phyloP scores from a whole-genome alignment of 441 rosid species.

The Daphne laureola region DNA sequence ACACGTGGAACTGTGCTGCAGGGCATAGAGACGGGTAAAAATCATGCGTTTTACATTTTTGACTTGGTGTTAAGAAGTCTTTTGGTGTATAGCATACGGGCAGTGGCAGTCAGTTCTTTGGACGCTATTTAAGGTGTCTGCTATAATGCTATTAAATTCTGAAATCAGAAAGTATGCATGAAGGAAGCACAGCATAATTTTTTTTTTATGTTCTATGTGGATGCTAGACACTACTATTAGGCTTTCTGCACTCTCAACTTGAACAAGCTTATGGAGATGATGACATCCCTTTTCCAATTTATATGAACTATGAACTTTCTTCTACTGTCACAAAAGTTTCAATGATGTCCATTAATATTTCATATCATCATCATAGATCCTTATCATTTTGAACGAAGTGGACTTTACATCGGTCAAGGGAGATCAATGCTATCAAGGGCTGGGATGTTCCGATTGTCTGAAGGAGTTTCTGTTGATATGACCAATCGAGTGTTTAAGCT shows the following conservation, averaged over 20 bases:
- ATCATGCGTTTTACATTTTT: conserved; percentile 6
- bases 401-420: conserved; percentile 91
- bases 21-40: conserved; percentile 68
- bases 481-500: conserved; percentile 58
- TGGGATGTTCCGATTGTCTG: conserved; percentile 75
- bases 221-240: too few species aligned
- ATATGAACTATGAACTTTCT: neutral
- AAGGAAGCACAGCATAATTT: too few species aligned
- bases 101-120: too few species aligned
- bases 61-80: too few species aligned
- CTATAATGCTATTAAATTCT: too few species aligned
- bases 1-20: conserved; percentile 92
- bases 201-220: too few species aligned
- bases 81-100: too few species aligned
- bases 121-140: too few species aligned
- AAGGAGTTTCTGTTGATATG: conserved; percentile 90
- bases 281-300: too few species aligned
- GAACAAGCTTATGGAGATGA: too few species aligned
- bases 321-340: conserved; percentile 2
- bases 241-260: too few species aligned
- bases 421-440: conserved; percentile 77
- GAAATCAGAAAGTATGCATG: too few species aligned
- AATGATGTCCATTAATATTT: conserved; percentile 20
- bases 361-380: conserved; percentile 55
- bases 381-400: conserved; percentile 55